phyloP scores from a whole-genome alignment of 306 rosid species.

The Luffa acutangula region DNA sequence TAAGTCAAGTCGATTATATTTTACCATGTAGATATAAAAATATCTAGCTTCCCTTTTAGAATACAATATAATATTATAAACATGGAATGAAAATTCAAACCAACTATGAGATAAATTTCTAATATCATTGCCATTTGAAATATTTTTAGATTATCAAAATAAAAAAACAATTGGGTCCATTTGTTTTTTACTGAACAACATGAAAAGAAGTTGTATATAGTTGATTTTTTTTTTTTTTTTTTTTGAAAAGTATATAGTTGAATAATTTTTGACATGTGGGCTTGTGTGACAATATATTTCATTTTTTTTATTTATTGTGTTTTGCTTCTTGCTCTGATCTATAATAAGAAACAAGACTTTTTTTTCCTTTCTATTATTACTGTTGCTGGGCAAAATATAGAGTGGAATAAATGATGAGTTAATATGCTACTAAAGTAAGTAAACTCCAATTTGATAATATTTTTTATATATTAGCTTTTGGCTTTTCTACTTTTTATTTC shows the following conservation, averaged over 20 bases:
- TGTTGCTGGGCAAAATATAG: background rate
- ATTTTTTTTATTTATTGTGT: background rate
- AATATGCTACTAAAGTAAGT: background rate
- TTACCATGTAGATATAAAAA: background rate
- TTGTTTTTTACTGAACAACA: too few relatives aligned
- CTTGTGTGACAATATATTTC: background rate
- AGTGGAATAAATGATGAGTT: background rate
- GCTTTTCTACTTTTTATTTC: background rate
- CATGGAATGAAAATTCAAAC: background rate
- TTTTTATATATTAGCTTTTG: background rate
- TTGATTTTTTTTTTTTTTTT: too few relatives aligned
- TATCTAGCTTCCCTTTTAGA: background rate
- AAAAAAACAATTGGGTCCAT: too few relatives aligned
- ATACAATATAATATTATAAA: background rate
- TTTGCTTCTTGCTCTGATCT: background rate
- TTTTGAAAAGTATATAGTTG: too few relatives aligned
- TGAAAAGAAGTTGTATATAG: too few relatives aligned
- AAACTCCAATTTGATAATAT: background rate
- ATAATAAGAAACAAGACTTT: background rate
- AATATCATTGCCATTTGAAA: background rate
- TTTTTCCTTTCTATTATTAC: background rate
- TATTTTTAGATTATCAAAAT: too few relatives aligned
- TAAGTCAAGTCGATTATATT: too few relatives aligned
- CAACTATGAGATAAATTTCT: background rate
- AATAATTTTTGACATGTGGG: background rate